phyloP scores from a whole-genome alignment of 1,284 basidiomycete species.

The Ganoderma leucocontextum region DNA sequence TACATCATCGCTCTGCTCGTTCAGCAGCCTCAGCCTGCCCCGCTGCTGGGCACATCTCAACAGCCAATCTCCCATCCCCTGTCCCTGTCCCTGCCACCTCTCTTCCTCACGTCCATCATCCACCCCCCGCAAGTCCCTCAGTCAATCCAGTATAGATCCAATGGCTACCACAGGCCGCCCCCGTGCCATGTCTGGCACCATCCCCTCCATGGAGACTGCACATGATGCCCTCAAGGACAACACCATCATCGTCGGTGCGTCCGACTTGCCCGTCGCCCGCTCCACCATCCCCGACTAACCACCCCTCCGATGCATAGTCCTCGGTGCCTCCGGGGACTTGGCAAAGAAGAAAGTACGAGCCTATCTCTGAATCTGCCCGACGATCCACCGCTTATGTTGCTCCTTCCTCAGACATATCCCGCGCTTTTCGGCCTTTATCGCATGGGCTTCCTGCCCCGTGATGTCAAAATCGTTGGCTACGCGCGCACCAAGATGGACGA shows the following conservation, averaged over 20 bases:
- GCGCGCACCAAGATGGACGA: conserved; percentile 95
- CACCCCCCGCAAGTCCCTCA: conserved; percentile 25
- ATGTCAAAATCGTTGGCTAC: conserved; percentile 92
- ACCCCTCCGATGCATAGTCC: conserved; percentile 61
- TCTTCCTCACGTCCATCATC: conserved; percentile 23
- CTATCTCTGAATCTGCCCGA: conserved; percentile 25
- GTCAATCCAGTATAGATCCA: conserved; percentile 10
- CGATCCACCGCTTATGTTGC: conserved; percentile 28
- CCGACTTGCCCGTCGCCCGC: conserved; percentile 18
- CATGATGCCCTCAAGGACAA: conserved; percentile 83
- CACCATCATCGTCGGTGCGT: conserved; percentile 86
- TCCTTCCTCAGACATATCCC: conserved; percentile 76
- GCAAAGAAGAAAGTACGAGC: conserved; percentile 95
- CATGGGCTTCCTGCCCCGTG: conserved; percentile 82
- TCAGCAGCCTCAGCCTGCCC: conserved; percentile 24
- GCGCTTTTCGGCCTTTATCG: conserved; percentile 91
- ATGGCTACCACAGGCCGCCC: conserved; percentile 38
- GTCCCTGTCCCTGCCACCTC: conserved; percentile 20
- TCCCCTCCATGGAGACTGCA: conserved; percentile 86
- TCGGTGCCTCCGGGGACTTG: conserved; percentile 97
- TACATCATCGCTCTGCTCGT: conserved; percentile 35
- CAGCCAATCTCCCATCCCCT: conserved; percentile 8
- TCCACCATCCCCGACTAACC: conserved; percentile 27
- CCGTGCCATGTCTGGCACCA: conserved; percentile 76
- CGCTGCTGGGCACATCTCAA: conserved; percentile 7